These are phyloP conservation scores for Pichia gijzeniarum DNA, from an alignment of 805 yeast genomes.

Conservation along the genomic window DNA sequence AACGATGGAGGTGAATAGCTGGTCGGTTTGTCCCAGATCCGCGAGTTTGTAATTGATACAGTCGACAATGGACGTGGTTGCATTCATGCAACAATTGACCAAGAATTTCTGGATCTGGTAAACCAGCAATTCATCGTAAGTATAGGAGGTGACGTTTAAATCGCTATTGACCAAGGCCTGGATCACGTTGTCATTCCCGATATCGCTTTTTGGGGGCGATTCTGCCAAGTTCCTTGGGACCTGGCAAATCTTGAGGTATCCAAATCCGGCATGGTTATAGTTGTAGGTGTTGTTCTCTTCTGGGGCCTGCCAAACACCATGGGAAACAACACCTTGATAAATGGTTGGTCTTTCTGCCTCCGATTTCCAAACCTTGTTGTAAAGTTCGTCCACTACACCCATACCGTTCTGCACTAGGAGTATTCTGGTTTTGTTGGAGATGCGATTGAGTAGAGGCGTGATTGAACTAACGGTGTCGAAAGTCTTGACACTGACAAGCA, in stretches of 20 bases:
- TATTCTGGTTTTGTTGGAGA: constrained; percentile 47
- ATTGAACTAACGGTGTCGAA: constrained; percentile 65
- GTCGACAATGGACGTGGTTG: constrained; percentile 71
- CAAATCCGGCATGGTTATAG: constrained; percentile 66
- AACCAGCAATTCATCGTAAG: constrained; percentile 42
- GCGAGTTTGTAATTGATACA: constrained; percentile 72
- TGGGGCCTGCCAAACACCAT: constrained; percentile 59
- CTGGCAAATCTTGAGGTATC: constrained; percentile 52
- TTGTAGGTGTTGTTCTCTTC: constrained; percentile 31
- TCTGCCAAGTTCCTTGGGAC: constrained; percentile 38
- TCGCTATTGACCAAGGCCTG: constrained; percentile 22
- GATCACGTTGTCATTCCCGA: constrained; percentile 20
- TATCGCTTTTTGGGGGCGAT: constrained; percentile 2
- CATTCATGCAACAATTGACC: constrained; percentile 78
- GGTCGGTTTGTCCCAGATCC: constrained; percentile 30
- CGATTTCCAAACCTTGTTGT: constrained; percentile 48
- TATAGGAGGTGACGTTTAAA: constrained; percentile 27
- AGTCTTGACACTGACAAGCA: constrained; percentile 77
- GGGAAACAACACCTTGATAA: constrained; percentile 73
- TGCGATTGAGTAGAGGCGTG: constrained; percentile 41
- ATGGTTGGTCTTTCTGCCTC: constrained; percentile 44
- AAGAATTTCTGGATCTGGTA: constrained; percentile 68
- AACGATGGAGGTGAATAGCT: constrained; percentile 37
- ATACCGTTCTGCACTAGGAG: constrained; percentile 80
- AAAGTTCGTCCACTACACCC: constrained; percentile 56